Base-by-base conservation (phyloP, 2,329 filamentous ascomycete species). In the Diaporthe capsici region DNA sequence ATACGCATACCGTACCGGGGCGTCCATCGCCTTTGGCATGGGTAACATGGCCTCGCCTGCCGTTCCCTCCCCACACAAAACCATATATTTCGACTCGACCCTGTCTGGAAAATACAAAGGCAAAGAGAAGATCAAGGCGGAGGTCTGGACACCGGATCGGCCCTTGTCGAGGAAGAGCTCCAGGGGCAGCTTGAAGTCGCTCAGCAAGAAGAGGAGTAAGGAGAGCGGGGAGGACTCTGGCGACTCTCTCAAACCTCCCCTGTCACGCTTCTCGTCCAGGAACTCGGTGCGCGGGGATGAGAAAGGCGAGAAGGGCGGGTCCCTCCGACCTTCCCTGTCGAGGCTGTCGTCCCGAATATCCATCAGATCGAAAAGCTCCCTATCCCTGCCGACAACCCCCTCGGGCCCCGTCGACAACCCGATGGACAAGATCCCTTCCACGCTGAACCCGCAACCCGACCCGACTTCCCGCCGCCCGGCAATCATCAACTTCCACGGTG, bases 401-500 rank as follows among this genome's bases (percentile, higher is more conserved):
- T 61, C 75, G 15, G 63, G 47, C 12, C 73, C 39, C 17, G 57
- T 71, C 37, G 55, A 61, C 20, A 74, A 74, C 60, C 71, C 68
- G 31, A 76, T 75, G 75, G 73, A 75, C 61, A 70, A 72, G 60
- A 71, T 76, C 72, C 73, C 71, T 5, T 47, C 58, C 5, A 67
- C 53, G 7, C 75, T 76, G 22, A 76, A 57, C 25, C 75, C 75
- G 8, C 73, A 74, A 17, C 73, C 77, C 22, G 79, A 80, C 39
- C 75, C 75, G 25, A 71, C 70, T 13, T 49, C 70, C 25, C 73
- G 75, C n/a, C 87, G 86, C 77, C 87, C 91, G 0, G 89, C 89
- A 25, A 86, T 94, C 39, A 86, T 94, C 78, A 92, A 93, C 81
- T 92, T 92, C 79, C 92, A 94, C 79, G 92, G 92, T 37, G 92